Evolutionary conservation across 345 rosid species (phyloP).

Genomic region (Tarenaya hassleriana): DNA sequence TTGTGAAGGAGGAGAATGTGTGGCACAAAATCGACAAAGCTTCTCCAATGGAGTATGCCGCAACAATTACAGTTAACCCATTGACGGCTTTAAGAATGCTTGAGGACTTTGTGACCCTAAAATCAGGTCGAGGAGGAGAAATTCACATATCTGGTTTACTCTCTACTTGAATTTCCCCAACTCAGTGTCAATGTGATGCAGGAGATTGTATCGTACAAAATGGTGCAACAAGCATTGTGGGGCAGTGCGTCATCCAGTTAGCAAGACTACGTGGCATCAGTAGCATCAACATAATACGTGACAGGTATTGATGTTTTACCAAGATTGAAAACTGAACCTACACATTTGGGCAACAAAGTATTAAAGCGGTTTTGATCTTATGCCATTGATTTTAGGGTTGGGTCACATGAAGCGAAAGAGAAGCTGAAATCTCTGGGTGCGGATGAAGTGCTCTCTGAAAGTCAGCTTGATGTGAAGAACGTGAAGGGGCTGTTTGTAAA

Average conservation of each 20-base stretch:
- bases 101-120: slow-evolving; percentile 56
- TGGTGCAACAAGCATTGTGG: slow-evolving; percentile 86
- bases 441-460: slow-evolving; percentile 66
- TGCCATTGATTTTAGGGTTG: slow-evolving; percentile 41
- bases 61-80: slow-evolving; percentile 84
- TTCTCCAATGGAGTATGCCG: slow-evolving; percentile 76
- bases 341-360: neutral
- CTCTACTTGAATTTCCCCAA: slow-evolving; percentile 15
- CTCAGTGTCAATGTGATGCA: slow-evolving; percentile 26
- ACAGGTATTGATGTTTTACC: slow-evolving; percentile 41
- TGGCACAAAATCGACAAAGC: slow-evolving; percentile 81
- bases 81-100: slow-evolving; percentile 86
- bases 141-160: neutral
- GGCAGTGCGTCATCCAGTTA: slow-evolving; percentile 84
- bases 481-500: slow-evolving; percentile 80
- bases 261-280: slow-evolving; percentile 59
- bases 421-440: slow-evolving; percentile 64
- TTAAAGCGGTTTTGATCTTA: neutral
- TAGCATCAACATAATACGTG: slow-evolving; percentile 72
- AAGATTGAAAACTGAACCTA: neutral
- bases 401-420: slow-evolving; percentile 66
- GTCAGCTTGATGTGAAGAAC: slow-evolving; percentile 68
- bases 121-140: slow-evolving; percentile 42
- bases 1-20: slow-evolving; percentile 61
- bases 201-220: slow-evolving; percentile 87